Evolutionary conservation across 2,329 filamentous ascomycete genomes (phyloP).

Genomic region (Cladosporium sp.): DNA sequence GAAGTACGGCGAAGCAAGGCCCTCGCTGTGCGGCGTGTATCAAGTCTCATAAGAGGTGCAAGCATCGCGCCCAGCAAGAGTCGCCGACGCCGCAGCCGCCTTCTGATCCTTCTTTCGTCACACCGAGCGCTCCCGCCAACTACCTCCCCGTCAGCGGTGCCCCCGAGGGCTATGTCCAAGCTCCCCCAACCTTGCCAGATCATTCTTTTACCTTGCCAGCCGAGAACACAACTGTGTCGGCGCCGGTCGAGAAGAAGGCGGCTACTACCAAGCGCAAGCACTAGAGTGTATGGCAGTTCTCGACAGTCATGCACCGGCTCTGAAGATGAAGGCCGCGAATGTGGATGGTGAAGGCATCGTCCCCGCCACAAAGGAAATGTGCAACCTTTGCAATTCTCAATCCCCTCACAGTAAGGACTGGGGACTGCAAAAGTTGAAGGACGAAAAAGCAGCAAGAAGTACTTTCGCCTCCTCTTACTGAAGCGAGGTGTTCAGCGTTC

Average conservation of each 20-base stretch:
- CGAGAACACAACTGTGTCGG: neutral
- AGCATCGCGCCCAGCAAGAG: neutral
- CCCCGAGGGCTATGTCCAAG: neutral
- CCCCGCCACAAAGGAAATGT: no score
- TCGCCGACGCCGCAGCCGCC: neutral
- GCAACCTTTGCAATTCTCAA: no score
- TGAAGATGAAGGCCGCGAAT: no score
- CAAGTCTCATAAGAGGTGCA: conserved; percentile 1
- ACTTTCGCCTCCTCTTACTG: no score
- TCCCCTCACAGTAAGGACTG: no score
- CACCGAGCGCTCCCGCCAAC: neutral
- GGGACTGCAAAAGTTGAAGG: no score
- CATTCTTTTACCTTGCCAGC: neutral
- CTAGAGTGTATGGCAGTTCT: neutral
- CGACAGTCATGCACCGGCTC: no score
- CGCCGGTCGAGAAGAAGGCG: neutral
- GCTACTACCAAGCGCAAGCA: neutral
- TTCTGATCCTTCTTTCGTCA: neutral
- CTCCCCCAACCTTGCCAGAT: neutral
- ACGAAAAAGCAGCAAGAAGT: no score
- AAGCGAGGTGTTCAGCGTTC: no score
- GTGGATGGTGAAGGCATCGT: no score
- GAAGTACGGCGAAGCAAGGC: neutral
- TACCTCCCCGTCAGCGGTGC: neutral
- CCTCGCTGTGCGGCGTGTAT: conserved; percentile 2